Evolutionary conservation across 106 monocot species (phyloP).

Genomic region (Acorus calamus): DNA sequence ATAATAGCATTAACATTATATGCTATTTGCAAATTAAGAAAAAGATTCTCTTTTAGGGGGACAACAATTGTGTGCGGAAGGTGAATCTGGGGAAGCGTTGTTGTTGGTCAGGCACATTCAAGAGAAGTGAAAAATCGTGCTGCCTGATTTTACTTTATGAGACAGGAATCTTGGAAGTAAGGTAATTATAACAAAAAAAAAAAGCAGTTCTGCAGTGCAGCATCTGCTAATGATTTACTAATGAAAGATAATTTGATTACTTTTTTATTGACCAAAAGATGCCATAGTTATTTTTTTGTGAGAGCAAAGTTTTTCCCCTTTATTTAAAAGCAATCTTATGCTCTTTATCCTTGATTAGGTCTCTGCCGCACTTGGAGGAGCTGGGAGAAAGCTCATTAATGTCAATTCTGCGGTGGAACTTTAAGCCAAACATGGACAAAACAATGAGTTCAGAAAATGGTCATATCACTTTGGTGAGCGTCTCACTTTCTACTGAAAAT

Average conservation of each 20-base stretch:
- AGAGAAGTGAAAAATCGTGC: conserved; percentile 30
- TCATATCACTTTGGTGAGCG: conserved; percentile 63
- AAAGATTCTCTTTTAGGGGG: conserved; percentile 35
- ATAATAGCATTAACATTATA: not conserved
- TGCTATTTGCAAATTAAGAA: not conserved
- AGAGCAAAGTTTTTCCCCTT: not conserved
- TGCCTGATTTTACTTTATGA: conserved; percentile 74
- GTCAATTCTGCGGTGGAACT: conserved; percentile 85
- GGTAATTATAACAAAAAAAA: conserved; percentile 25
- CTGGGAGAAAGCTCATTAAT: conserved; percentile 61
- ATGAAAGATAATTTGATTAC: too few relatives aligned
- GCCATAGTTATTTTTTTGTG: too few relatives aligned
- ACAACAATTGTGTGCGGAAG: conserved; percentile 24
- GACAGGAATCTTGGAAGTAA: conserved; percentile 72
- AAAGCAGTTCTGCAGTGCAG: too few relatives aligned
- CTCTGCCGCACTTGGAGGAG: conserved; percentile 59
- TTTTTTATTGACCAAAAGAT: too few relatives aligned
- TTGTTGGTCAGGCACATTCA: conserved; percentile 71
- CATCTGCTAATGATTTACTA: too few relatives aligned
- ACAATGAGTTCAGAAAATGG: conserved; percentile 62
- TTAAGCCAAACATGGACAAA: conserved; percentile 88
- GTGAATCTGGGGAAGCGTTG: conserved; percentile 50
- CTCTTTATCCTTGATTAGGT: conserved; percentile 35
- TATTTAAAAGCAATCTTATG: not conserved
- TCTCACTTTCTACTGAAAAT: conserved; percentile 4